These are phyloP conservation scores for Sporisorium reilianum DNA, from an alignment of 1,284 basidiomycete species.

Conservation along the genomic window DNA sequence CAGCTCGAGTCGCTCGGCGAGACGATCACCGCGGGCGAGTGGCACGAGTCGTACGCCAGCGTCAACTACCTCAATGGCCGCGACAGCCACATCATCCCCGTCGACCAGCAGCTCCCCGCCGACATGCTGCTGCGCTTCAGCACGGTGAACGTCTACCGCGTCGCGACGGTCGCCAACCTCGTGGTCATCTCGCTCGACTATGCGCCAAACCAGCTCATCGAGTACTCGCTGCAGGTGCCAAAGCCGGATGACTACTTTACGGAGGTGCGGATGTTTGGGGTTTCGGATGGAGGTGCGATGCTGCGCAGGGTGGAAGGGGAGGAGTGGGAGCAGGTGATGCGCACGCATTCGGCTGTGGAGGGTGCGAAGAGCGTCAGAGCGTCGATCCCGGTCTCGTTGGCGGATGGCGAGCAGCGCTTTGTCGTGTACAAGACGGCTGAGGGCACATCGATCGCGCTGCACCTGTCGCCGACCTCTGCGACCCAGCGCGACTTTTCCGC, in stretches of 20 bases:
- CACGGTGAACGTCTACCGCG: constrained; percentile 73
- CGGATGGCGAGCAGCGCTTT: neutral
- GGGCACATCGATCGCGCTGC: constrained; percentile 14
- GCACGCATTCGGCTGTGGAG: constrained; percentile 18
- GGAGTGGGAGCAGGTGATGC: constrained; percentile 11
- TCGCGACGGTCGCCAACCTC: constrained; percentile 21
- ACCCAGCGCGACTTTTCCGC: constrained; percentile 23
- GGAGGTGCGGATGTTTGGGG: constrained; percentile 16
- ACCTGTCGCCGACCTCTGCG: constrained; percentile 12
- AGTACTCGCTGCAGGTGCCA: constrained; percentile 20
- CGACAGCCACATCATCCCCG: constrained; percentile 41
- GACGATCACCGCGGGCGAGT: constrained; percentile 15
- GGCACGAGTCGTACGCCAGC: neutral
- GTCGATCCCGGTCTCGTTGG: neutral
- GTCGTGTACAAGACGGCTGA: constrained; percentile 21
- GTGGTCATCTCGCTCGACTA: constrained; percentile 31
- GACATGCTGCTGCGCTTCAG: constrained; percentile 72
- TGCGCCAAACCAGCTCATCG: constrained; percentile 18
- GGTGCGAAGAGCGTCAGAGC: constrained; percentile 1
- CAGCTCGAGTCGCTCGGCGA: constrained; percentile 45
- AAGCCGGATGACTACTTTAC: constrained; percentile 3
- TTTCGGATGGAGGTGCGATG: neutral
- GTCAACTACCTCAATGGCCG: constrained; percentile 37
- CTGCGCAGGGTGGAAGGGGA: neutral
- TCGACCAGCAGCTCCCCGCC: constrained; percentile 37